A percentile compares a stretch with the other conserved stretches of the same genome.
Conservation (phyloP, 192 early-diverging fungal genomes). For the Geranomyces michiganensis region DNA sequence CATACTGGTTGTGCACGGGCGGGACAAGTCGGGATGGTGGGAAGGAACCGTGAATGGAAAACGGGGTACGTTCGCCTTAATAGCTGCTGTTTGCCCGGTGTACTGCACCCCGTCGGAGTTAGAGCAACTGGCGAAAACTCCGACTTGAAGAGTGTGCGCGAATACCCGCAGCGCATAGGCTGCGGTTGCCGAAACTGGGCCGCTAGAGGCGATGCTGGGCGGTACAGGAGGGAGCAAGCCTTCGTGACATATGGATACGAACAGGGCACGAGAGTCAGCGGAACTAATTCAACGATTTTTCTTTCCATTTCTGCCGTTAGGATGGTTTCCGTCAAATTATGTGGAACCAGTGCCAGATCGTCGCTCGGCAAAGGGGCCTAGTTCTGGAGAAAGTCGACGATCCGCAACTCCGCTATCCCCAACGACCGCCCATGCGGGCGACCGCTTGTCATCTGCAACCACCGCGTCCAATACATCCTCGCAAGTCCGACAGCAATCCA, state of each 20-base stretch:
- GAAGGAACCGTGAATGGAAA: slow-evolving; percentile 38
- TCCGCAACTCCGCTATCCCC: slow-evolving; percentile 17
- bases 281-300: background rate
- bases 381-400: background rate
- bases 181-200: too few relatives aligned
- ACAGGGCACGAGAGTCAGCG: too few relatives aligned
- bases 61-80: slow-evolving; percentile 28
- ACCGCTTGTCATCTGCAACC: slow-evolving; percentile 2
- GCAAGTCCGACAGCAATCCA: slow-evolving; percentile 15
- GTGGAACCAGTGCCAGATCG: slow-evolving; percentile 35
- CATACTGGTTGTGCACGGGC: slow-evolving; percentile 43
- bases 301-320: slow-evolving; percentile 19
- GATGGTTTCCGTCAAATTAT: slow-evolving; percentile 65
- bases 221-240: too few relatives aligned
- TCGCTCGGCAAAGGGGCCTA: background rate
- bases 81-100: background rate
- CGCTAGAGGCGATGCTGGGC: too few relatives aligned
- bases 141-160: background rate
- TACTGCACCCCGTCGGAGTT: background rate
- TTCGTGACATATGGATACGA: too few relatives aligned
- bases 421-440: background rate
- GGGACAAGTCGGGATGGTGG: slow-evolving; percentile 52
- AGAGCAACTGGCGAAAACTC: background rate
- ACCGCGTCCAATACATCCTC: slow-evolving; percentile 18
- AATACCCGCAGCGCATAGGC: too few relatives aligned